These are phyloP conservation scores for Arabidopsis suecica DNA, from an alignment of 345 rosid species.

Conservation along the genomic window DNA sequence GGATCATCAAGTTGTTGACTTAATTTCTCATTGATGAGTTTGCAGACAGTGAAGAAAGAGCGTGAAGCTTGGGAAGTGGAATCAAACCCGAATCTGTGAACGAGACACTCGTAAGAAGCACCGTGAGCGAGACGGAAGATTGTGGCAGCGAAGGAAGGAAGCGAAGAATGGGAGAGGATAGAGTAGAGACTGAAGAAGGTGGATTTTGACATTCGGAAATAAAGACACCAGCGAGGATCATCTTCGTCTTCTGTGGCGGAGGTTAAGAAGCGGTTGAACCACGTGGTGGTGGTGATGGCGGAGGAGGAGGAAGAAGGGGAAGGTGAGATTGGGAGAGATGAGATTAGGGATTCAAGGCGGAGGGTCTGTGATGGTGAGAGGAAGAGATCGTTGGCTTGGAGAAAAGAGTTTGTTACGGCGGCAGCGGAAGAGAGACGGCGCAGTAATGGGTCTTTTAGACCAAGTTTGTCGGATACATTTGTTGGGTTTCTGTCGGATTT, in stretches of 20 bases:
- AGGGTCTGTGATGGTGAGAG: constrained; percentile 43
- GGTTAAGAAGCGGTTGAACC: constrained; percentile 57
- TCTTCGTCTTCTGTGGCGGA: constrained; percentile 49
- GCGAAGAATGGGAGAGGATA: constrained; percentile 48
- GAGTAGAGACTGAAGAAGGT: constrained; percentile 58
- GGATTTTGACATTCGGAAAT: constrained; percentile 65
- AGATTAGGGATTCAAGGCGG: constrained; percentile 43
- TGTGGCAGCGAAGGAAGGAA: constrained; percentile 62
- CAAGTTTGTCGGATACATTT: constrained; percentile 1
- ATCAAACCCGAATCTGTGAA: constrained; percentile 55
- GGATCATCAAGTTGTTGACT: constrained; percentile 51
- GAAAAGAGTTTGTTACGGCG: constrained; percentile 55
- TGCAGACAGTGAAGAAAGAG: constrained; percentile 67
- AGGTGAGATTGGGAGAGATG: constrained; percentile 49
- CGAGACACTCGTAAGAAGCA: constrained; percentile 56
- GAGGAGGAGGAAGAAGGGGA: constrained; percentile 29
- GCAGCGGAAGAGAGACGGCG: constrained; percentile 55
- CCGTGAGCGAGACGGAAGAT: constrained; percentile 81
- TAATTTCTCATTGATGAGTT: constrained; percentile 55
- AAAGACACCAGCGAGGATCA: constrained; percentile 61
- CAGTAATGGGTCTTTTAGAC: constrained; percentile 40
- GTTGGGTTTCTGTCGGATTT: constrained; percentile 25
- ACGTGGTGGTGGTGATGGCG: constrained; percentile 22
- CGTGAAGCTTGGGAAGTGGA: constrained; percentile 61
- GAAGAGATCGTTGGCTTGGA: constrained; percentile 55